Evolutionary conservation across 257 asterid genomes (phyloP), one percentile per base, ranked within the genome.

Genomic region (Lavandula angustifolia): DNA sequence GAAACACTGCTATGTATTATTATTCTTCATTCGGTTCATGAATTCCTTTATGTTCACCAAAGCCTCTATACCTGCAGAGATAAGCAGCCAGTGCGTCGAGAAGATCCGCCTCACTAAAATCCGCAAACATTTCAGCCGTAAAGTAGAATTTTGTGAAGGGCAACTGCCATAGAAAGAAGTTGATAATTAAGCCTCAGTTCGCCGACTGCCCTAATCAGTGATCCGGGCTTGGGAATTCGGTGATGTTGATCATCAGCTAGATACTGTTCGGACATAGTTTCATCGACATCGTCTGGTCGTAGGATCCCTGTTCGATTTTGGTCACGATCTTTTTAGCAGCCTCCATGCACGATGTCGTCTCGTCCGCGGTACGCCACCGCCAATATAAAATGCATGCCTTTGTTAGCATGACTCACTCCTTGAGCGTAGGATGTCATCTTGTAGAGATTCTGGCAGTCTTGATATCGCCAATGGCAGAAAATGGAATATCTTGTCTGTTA

Each of bases 101-200:
- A 2, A 79, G 42, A 37, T 72, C 78, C 0, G 10, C 66, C 37
- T 72, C 58, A 1, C 9, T 53, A 35, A 65, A 51, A 3, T 73
- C 77, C 4, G 64, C 64, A n/a, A 51, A 66, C 0, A 63, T 3
- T 1, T 60, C 65, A 0, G 71, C 29, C 0, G 18, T 10, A 4
- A 72, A 65, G n/a, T 3, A 46, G 17, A 70, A 7, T 37, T 77
- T 73, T 0, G 76, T 33, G 35, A 74, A 74, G 48, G 82, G 78
- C 18, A 77, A 42, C 38, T 80, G 80, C 79, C 85, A 74, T 16
- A 71, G 4, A 61, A 80, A 3, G 61, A 71, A 80, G 34, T 80
- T 80, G 67, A n/a, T n/a, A n/a, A n/a, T 80, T 77, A 5, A 74
- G 0, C 61, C 82, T 71, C 9, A 46, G 7, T 27, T 77, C 82